A percentile compares a stretch with the other conserved stretches of the same genome.
phyloP scores from a whole-genome alignment of 768 basidiomycete species.

The Arthromyces matolae region DNA sequence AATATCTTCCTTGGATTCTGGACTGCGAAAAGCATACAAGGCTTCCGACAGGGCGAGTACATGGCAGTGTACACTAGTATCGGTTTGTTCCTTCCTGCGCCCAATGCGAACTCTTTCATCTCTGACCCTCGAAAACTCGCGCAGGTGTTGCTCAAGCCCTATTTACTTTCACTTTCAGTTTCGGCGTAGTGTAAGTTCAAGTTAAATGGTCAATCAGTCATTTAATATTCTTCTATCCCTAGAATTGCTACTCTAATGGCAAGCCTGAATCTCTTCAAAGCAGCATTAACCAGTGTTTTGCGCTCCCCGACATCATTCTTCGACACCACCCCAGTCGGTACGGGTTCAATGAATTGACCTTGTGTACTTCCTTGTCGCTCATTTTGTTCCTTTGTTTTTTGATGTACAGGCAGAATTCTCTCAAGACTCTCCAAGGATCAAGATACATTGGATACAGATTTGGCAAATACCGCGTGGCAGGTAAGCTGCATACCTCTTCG shows the following conservation, averaged over 20 bases:
- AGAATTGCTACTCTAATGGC: slow-evolving; percentile 37
- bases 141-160: slow-evolving; percentile 47
- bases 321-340: slow-evolving; percentile 69
- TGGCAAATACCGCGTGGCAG: slow-evolving; percentile 47
- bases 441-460: slow-evolving; percentile 49
- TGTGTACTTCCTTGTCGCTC: neutral
- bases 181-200: slow-evolving; percentile 44
- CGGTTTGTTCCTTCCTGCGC: slow-evolving; percentile 28
- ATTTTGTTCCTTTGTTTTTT: neutral
- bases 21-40: slow-evolving; percentile 51
- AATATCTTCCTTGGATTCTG: slow-evolving; percentile 78
- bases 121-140: neutral
- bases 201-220: neutral
- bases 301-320: slow-evolving; percentile 64
- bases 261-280: slow-evolving; percentile 49
- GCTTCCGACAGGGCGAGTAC: slow-evolving; percentile 59
- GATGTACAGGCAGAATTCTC: slow-evolving; percentile 45
- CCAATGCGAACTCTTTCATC: neutral
- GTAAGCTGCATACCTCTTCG: slow-evolving; percentile 28
- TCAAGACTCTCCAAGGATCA: slow-evolving; percentile 61
- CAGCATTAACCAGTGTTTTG: slow-evolving; percentile 52
- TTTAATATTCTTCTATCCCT: neutral
- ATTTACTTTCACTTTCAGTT: slow-evolving; percentile 46
- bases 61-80: slow-evolving; percentile 56
- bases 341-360: slow-evolving; percentile 1